These are phyloP conservation scores for Zoysia matrella DNA, from an alignment of 202 grass and related monocot genomes.

Conservation along the genomic window DNA sequence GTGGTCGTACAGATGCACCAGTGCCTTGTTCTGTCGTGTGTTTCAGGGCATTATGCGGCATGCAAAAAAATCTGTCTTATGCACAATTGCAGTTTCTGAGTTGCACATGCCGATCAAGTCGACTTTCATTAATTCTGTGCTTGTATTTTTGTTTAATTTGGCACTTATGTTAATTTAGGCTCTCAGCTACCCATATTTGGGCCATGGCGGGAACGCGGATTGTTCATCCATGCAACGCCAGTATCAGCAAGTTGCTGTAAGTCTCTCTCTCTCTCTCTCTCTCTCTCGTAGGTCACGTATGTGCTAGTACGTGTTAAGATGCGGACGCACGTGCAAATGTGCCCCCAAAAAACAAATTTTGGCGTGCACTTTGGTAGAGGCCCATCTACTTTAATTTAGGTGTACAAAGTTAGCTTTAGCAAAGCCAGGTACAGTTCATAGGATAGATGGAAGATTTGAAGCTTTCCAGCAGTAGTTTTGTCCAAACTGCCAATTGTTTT, in stretches of 20 bases:
- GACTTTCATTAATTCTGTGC: conserved; percentile 7
- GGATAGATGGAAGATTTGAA: background rate
- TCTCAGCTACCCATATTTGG: conserved; percentile 81
- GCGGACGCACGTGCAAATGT: conserved; percentile 18
- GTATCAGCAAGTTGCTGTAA: conserved; percentile 43
- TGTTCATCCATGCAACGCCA: conserved; percentile 22
- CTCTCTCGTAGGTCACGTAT: no score
- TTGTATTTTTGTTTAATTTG: background rate
- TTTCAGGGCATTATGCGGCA: background rate
- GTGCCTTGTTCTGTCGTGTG: conserved; percentile 25
- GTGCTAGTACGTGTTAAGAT: no score
- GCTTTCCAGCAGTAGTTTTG: background rate
- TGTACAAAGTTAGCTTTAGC: conserved; percentile 32
- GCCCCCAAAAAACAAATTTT: background rate
- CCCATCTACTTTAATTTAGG: conserved; percentile 5
- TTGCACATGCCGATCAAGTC: background rate
- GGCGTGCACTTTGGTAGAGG: background rate
- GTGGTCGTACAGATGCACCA: background rate
- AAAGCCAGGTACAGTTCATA: background rate
- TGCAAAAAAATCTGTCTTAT: background rate
- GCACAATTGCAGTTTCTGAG: background rate
- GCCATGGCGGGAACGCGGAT: conserved; percentile 29
- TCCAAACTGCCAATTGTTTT: background rate
- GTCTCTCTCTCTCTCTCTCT: conserved; percentile 25
- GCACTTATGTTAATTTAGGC: conserved; percentile 31